Percentiles rank a stretch among this genome's conserved stretches.
phyloP scores from a whole-genome alignment of 768 basidiomycete species.

The Boletus bicolor region DNA sequence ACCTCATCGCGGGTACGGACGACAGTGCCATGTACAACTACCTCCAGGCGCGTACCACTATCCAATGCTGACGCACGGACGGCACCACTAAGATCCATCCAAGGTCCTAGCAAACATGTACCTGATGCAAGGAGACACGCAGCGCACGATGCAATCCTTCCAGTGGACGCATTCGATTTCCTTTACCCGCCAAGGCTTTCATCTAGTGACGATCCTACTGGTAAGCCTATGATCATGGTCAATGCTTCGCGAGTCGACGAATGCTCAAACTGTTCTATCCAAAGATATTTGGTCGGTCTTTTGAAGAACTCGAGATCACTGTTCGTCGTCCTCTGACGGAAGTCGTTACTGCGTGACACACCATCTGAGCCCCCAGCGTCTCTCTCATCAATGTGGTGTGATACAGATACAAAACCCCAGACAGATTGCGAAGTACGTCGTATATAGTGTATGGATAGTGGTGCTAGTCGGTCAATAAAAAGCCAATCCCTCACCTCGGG shows the following conservation, averaged over 20 bases:
- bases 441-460: not conserved
- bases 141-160: not conserved
- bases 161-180: not conserved
- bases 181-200: not conserved
- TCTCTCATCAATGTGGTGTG: not conserved
- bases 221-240: not conserved
- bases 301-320: constrained; percentile 7
- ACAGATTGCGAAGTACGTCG: too few relatives aligned
- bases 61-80: not conserved
- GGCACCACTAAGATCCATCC: not conserved
- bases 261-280: not conserved
- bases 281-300: constrained; percentile 1
- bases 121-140: not conserved
- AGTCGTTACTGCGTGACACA: not conserved
- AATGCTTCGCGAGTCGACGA: too few relatives aligned
- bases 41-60: not conserved
- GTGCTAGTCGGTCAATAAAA: not conserved
- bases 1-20: not conserved
- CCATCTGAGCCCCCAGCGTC: too few relatives aligned
- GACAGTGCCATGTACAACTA: not conserved
- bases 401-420: too few relatives aligned
- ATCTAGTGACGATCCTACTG: not conserved
- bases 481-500: too few relatives aligned
- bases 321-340: constrained; percentile 1
- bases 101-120: not conserved